Evolutionary conservation across 2,329 filamentous ascomycete genomes (phyloP).

Genomic region (Gyromitra esculenta): DNA sequence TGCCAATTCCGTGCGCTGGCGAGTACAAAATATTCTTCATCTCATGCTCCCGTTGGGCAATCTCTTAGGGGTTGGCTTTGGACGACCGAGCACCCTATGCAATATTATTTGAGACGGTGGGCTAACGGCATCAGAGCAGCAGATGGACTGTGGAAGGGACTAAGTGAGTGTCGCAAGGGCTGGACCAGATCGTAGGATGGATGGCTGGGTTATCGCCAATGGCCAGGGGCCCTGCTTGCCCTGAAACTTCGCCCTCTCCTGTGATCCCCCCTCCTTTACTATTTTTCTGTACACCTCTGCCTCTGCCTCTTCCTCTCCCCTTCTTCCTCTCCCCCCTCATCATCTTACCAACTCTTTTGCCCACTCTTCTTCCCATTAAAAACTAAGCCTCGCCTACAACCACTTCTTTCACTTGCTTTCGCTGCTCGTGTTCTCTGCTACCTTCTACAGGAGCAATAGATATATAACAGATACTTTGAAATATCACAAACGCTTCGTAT

Average conservation of each 20-base stretch:
- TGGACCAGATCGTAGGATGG: constrained; percentile 35
- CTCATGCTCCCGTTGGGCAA: background rate
- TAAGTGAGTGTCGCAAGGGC: constrained; percentile 31
- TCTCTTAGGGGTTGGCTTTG: constrained; percentile 21
- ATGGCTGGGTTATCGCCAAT: constrained; percentile 36
- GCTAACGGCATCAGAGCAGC: constrained; percentile 40
- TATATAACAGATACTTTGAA: constrained; percentile 36
- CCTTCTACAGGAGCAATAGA: constrained; percentile 29
- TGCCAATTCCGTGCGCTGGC: background rate
- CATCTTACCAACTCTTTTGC: constrained; percentile 34
- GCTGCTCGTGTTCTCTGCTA: constrained; percentile 18
- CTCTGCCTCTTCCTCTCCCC: constrained; percentile 46
- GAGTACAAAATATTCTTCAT: background rate
- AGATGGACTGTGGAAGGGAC: background rate
- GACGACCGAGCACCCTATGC: constrained; percentile 27
- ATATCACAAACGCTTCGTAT: constrained; percentile 23
- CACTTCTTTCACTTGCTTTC: constrained; percentile 23
- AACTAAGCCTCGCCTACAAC: background rate
- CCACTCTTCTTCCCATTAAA: constrained; percentile 33
- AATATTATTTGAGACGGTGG: constrained; percentile 39
- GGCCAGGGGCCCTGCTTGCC: constrained; percentile 46
- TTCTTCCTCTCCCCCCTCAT: constrained; percentile 55
- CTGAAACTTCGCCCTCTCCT: constrained; percentile 46
- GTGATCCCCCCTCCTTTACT: constrained; percentile 55
- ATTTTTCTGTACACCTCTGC: constrained; percentile 56